Evolutionary conservation across 2,329 filamentous ascomycete genomes (phyloP), one percentile per base, ranked within the genome.

Genomic region (Cercospora canescens): DNA sequence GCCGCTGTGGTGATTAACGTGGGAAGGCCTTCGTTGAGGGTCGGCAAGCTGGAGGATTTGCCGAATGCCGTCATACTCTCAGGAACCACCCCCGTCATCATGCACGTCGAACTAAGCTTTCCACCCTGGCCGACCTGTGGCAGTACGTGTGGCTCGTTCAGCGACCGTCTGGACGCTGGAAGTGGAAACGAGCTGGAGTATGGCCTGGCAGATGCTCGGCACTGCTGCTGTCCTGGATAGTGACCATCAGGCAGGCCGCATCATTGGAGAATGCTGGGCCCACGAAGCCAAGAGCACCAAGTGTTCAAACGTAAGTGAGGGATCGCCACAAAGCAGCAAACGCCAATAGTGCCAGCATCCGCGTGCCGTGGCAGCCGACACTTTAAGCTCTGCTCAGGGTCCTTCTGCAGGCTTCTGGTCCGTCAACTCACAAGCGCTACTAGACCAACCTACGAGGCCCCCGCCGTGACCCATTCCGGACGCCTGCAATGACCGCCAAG

Each of bases 351-450:
- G 54, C 52, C 62, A 57, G 57, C 30, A 67, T 37, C 57, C 60
- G 41, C 62, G 64, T 68, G 66, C 68, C 68, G 68, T 70, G 64
- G 62, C 64, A 68, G 59, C 68, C 68, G 67, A 67, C 39, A 56
- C n/a, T 62, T 48, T 61, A 66, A 62, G 52, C 54, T 60, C 62
- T 39, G 14, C 9, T 45, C 45, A 55, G 64, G 66, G 58, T 62
- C 62, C 50, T 52, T 56, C 65, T 62, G 64, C 60, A 63, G 26
- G 54, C 60, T 58, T 39, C 52, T 59, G 35, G 50, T 48, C 48
- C 34, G 30, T 50, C 59, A 28, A 52, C 24, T 57, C 54, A 18
- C 26, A 59, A 34, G 24, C 61, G 34, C 41, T 52, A 32, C 52
- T 60, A 50, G 63, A 54, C 60, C 64, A 60, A 50, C 60, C 60